These are phyloP conservation scores for Neonectria magnoliae DNA, from an alignment of 2,329 filamentous ascomycete genomes.

Conservation along the genomic window DNA sequence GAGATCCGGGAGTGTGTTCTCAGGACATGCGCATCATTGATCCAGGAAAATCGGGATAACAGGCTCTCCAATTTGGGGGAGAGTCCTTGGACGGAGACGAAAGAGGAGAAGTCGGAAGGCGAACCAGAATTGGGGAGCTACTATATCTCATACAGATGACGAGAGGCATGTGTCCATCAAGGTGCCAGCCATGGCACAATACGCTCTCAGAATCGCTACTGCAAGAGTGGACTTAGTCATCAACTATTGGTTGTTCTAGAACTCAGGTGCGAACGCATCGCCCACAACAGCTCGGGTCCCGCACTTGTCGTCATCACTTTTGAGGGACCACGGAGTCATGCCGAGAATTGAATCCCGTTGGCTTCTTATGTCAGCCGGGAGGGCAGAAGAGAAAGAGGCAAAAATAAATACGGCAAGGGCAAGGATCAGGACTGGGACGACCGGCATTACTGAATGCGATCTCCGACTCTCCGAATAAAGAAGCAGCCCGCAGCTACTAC, in stretches of 20 bases:
- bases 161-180: slow-evolving; percentile 43
- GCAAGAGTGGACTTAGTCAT: slow-evolving; percentile 14
- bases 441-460: slow-evolving; percentile 19
- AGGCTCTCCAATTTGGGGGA: slow-evolving; percentile 1
- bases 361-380: slow-evolving; percentile 9
- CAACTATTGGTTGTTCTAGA: not conserved
- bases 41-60: slow-evolving; percentile 1
- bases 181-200: slow-evolving; percentile 34
- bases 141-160: slow-evolving; percentile 4
- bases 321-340: slow-evolving; percentile 7
- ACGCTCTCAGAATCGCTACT: not conserved
- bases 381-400: not conserved
- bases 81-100: slow-evolving; percentile 5
- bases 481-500: not conserved
- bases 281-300: not conserved
- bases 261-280: not conserved
- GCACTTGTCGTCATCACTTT: slow-evolving; percentile 17
- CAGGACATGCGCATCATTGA: slow-evolving; percentile 25
- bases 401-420: not conserved
- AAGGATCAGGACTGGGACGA: not conserved
- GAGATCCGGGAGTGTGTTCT: slow-evolving; percentile 9
- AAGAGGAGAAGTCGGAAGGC: slow-evolving; percentile 4
- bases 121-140: slow-evolving; percentile 12
- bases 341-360: slow-evolving; percentile 5
- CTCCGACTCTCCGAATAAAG: slow-evolving; percentile 12